These are phyloP conservation scores for Cucurbita argyrosperma DNA, from an alignment of 306 rosid genomes.

Conservation along the genomic window DNA sequence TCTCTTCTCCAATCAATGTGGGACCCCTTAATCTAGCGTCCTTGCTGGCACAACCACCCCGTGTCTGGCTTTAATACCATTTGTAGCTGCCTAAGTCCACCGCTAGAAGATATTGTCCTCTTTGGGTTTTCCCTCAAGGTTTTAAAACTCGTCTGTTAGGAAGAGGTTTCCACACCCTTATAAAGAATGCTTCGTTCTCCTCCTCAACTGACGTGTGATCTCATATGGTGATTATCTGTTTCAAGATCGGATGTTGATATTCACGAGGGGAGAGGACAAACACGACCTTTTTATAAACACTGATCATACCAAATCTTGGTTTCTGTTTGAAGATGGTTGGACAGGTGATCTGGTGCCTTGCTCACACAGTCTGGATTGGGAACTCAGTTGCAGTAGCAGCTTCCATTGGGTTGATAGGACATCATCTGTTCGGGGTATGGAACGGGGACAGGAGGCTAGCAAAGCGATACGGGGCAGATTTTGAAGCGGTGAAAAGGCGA, in stretches of 20 bases:
- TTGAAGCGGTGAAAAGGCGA: constrained; percentile 46
- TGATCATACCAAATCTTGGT: constrained; percentile 10
- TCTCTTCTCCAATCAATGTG: too few species aligned
- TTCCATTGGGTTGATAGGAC: constrained; percentile 71
- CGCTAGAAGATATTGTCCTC: too few species aligned
- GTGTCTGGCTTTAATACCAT: too few species aligned
- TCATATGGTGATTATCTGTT: background rate
- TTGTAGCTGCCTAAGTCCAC: too few species aligned
- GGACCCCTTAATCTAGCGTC: too few species aligned
- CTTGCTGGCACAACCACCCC: too few species aligned
- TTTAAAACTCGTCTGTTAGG: too few species aligned
- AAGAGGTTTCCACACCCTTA: too few species aligned
- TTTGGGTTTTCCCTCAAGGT: too few species aligned
- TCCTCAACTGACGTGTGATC: too few species aligned
- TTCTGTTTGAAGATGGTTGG: constrained; percentile 56
- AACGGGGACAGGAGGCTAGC: constrained; percentile 79
- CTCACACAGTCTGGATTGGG: constrained; percentile 89
- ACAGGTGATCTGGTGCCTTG: constrained; percentile 90
- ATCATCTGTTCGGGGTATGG: constrained; percentile 91
- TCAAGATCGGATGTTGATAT: background rate
- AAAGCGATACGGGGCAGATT: constrained; percentile 42
- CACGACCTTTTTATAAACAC: background rate
- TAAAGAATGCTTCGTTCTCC: too few species aligned
- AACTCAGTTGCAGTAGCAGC: constrained; percentile 77
- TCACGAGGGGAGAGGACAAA: background rate